Evolutionary conservation across 2,329 filamentous ascomycete species (phyloP).

Genomic region (Botrytis hyacinthi): DNA sequence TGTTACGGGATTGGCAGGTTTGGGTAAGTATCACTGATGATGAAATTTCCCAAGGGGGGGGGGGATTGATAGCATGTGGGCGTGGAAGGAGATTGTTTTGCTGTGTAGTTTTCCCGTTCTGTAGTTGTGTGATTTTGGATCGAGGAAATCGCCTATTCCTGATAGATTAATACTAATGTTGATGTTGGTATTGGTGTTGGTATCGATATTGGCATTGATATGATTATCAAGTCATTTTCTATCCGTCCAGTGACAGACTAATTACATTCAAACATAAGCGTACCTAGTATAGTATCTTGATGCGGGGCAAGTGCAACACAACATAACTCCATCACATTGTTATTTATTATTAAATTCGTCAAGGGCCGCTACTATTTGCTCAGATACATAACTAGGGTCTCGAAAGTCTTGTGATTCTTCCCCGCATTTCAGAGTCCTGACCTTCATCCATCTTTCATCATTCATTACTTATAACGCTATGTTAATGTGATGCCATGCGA

Average conservation of each 20-base stretch:
- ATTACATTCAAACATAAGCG: background rate
- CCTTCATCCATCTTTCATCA: background rate
- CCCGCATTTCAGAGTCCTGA: background rate
- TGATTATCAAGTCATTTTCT: background rate
- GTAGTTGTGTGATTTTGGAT: background rate
- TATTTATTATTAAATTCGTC: background rate
- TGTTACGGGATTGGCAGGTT: background rate
- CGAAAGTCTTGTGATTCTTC: conserved; percentile 6
- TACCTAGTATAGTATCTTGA: background rate
- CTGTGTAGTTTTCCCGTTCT: background rate
- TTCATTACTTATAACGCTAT: background rate
- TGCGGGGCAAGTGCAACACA: conserved; percentile 1
- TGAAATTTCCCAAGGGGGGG: background rate
- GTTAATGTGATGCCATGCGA: background rate
- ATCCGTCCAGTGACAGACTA: conserved; percentile 15
- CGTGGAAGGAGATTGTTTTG: background rate
- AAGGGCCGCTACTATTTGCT: background rate
- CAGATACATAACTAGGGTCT: background rate
- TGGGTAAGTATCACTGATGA: background rate
- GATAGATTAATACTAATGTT: background rate
- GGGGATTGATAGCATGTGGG: background rate
- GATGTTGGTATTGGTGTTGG: background rate
- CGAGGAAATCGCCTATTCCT: background rate
- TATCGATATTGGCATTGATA: background rate
- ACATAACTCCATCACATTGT: conserved; percentile 6